phyloP scores from a whole-genome alignment of 2,329 filamentous ascomycete species.

The Claviceps digitariae region DNA sequence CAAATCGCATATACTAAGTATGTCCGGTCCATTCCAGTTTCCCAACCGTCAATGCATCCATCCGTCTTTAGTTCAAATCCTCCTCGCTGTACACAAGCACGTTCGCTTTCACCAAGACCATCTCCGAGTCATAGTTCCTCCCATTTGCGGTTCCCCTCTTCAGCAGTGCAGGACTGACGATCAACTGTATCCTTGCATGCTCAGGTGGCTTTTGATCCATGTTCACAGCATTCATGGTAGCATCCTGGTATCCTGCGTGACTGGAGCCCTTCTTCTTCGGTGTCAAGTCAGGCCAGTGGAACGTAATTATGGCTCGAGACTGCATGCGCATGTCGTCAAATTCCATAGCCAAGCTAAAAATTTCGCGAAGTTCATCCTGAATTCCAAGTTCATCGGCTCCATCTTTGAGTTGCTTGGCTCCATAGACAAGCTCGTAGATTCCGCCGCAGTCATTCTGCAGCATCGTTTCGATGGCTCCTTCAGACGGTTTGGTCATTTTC shows the following conservation, averaged over 20 bases:
- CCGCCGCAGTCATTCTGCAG: background rate
- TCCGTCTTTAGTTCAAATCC: background rate
- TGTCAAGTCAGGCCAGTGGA: background rate
- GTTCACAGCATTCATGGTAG: background rate
- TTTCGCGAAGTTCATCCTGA: background rate
- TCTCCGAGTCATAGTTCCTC: constrained; percentile 1
- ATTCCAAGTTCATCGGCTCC: background rate
- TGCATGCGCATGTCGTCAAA: constrained; percentile 2
- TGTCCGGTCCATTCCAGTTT: background rate
- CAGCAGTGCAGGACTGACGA: constrained; percentile 4
- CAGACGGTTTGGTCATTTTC: background rate
- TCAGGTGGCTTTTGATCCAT: background rate
- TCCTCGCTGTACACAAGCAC: background rate
- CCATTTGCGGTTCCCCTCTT: constrained; percentile 10
- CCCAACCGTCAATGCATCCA: background rate
- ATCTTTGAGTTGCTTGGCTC: background rate
- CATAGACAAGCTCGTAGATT: background rate
- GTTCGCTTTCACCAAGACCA: constrained; percentile 2
- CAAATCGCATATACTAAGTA: background rate
- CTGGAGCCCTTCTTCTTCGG: too few species aligned
- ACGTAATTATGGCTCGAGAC: background rate
- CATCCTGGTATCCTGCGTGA: background rate
- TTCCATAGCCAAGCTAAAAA: background rate
- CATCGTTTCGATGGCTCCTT: background rate
- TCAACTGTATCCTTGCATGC: background rate